Percentiles rank a stretch among this genome's conserved stretches.
These are phyloP conservation scores for Cryptococcus amylolentus DNA, from an alignment of 1,284 basidiomycete species.

Conservation along the genomic window DNA sequence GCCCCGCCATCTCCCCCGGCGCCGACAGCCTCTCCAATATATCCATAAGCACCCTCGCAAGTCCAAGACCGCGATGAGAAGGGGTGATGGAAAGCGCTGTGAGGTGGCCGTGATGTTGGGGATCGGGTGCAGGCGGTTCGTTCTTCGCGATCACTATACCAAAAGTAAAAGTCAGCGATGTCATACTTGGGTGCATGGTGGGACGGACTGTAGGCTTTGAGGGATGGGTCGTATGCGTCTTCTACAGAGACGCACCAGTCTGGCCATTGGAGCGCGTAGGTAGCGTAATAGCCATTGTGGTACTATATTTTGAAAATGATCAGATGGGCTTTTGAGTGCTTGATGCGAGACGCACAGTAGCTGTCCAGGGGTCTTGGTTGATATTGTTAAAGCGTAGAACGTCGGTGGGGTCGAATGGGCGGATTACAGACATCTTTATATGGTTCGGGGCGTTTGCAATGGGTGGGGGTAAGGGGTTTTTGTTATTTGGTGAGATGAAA, in stretches of 20 bases:
- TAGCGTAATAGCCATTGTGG: constrained; percentile 44
- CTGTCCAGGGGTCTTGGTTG: constrained; percentile 56
- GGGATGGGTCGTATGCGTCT: constrained; percentile 24
- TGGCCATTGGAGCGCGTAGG: constrained; percentile 45
- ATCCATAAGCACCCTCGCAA: constrained; percentile 47
- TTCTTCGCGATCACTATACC: constrained; percentile 47
- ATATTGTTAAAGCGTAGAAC: constrained; percentile 53
- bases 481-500: no score
- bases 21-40: constrained; percentile 40
- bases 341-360: constrained; percentile 42
- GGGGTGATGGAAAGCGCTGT: constrained; percentile 49
- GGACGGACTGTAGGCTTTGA: constrained; percentile 40
- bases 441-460: no score
- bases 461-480: no score
- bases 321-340: background rate
- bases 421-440: constrained; percentile 50
- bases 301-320: constrained; percentile 21
- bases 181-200: background rate
- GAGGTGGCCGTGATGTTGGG: constrained; percentile 48
- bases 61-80: constrained; percentile 38
- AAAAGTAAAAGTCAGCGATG: background rate
- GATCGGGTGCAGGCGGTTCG: constrained; percentile 46
- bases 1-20: background rate
- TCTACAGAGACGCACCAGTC: constrained; percentile 36
- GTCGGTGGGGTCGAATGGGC: constrained; percentile 52